A percentile compares a stretch with the other conserved stretches of the same genome.
phyloP scores from a whole-genome alignment of 2,329 filamentous ascomycete genomes.

The Orbilia quercus region DNA sequence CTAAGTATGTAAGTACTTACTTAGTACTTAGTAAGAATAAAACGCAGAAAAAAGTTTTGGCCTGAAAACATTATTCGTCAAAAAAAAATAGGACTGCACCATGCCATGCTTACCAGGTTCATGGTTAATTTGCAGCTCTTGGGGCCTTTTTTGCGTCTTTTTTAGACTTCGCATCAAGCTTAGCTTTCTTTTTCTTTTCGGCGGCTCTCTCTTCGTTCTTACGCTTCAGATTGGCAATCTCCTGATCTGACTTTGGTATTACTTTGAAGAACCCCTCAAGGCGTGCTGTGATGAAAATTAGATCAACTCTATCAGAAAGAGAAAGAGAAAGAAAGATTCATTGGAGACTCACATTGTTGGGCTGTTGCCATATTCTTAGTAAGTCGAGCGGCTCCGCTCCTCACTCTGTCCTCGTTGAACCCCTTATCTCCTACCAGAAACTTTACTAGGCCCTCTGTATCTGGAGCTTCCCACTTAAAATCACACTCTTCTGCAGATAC shows the following conservation, averaged over 20 bases:
- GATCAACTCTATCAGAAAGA: not conserved
- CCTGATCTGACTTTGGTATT: conserved; percentile 83
- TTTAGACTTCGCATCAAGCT: conserved; percentile 95
- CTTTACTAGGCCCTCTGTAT: conserved; percentile 87
- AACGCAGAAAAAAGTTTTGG: no score
- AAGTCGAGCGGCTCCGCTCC: conserved; percentile 78
- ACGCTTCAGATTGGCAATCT: conserved; percentile 86
- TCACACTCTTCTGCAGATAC: conserved; percentile 86
- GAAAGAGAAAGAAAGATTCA: not conserved
- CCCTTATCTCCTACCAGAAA: conserved; percentile 95
- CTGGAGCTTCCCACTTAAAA: conserved; percentile 97
- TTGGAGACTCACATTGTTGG: conserved; percentile 71
- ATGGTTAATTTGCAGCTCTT: conserved; percentile 69
- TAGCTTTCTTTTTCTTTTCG: conserved; percentile 93
- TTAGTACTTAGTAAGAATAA: no score
- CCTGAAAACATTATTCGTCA: no score
- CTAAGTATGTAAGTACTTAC: no score
- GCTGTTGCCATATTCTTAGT: conserved; percentile 90
- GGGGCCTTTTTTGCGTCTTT: conserved; percentile 86
- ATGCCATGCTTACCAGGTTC: not conserved
- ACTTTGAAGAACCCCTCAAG: conserved; percentile 98
- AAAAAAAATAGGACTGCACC: no score
- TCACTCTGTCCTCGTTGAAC: conserved; percentile 93
- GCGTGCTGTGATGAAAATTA: conserved; percentile 68
- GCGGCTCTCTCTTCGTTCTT: conserved; percentile 93